Evolutionary conservation across 768 basidiomycete genomes (phyloP), one percentile per base, ranked within the genome.

Genomic region (Leccinum uliginosum): DNA sequence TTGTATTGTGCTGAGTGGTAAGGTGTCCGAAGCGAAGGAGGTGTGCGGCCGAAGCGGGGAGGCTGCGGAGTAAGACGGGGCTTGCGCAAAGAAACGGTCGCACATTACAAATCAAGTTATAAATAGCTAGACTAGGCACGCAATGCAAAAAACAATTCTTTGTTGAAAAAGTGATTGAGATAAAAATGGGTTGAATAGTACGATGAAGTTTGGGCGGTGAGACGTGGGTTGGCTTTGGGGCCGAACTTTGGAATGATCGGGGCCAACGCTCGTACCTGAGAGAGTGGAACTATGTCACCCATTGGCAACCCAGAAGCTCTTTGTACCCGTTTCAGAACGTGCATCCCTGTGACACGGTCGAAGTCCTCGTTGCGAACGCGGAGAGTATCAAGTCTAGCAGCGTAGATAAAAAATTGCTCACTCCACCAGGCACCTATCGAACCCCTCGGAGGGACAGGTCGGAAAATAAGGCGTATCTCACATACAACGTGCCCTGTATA

Each of bases 111-210:
- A 38, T 38, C 35, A 38, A 14, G 32, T 4, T 30, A 30, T 30
- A 30, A 30, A 30, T 30, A 30, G 29, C 29, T 30, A 30, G 11
- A 30, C 29, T 30, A 30, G 29, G 11, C n/a, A 17, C 6, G 17
- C 14, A 51, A 21, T 4, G 43, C 43, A 23, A 52, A 59, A 19
- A 44, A 65, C 19, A 64, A 24, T 3, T 74, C 69, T 51, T 74
- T 75, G 40, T 65, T 19, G 34, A 67, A 70, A 53, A 71, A 74
- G 34, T 66, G 68, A 50, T 75, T 71, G 51, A 75, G 47, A 14
- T 60, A 67, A 44, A 67, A 71, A 27, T 68, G 58, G 0, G 55
- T 23, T 30, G 59, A 51, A 38, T 51, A 67, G 9, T 59, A 44
- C 15, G 61, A 23, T 35, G 64, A 66, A 27, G 62, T 74, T 30